Conservation (phyloP, 371 early-diverging fungal genomes). For the Batkoa obscura region DNA sequence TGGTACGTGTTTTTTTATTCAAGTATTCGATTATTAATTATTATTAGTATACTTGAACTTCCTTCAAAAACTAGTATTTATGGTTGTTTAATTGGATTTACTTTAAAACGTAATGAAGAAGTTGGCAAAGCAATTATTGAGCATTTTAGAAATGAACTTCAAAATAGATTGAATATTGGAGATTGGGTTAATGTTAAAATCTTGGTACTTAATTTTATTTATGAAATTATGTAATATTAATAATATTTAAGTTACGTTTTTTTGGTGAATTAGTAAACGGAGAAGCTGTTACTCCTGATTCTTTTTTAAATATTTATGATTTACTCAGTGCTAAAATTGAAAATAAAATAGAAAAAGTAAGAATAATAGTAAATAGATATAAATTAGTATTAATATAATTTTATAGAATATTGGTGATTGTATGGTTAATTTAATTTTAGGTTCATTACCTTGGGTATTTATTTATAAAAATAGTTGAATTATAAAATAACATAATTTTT, state of each 20-base stretch:
- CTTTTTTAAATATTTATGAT: conserved; percentile 36
- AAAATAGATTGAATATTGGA: background rate
- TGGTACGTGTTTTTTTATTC: background rate
- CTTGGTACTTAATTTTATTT: background rate
- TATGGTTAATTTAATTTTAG: conserved; percentile 43
- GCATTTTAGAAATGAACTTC: background rate
- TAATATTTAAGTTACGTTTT: conserved; percentile 31
- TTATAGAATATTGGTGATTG: conserved; percentile 43
- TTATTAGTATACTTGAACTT: background rate
- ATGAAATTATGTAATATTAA: background rate
- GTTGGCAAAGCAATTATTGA: background rate
- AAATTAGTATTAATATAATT: background rate
- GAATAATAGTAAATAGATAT: conserved; percentile 14
- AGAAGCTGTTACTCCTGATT: conserved; percentile 44
- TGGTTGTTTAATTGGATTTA: background rate
- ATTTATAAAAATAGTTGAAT: background rate
- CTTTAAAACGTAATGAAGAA: background rate
- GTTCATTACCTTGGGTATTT: conserved; percentile 58
- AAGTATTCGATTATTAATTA: background rate
- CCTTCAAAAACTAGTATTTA: conserved; percentile 3
- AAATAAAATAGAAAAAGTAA: conserved; percentile 26
- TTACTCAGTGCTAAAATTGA: conserved; percentile 24
- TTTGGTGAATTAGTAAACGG: conserved; percentile 63
- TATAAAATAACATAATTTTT: background rate
- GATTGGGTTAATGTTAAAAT: background rate